phyloP scores from a whole-genome alignment of 768 basidiomycete genomes.

The Favolaschia claudopus region DNA sequence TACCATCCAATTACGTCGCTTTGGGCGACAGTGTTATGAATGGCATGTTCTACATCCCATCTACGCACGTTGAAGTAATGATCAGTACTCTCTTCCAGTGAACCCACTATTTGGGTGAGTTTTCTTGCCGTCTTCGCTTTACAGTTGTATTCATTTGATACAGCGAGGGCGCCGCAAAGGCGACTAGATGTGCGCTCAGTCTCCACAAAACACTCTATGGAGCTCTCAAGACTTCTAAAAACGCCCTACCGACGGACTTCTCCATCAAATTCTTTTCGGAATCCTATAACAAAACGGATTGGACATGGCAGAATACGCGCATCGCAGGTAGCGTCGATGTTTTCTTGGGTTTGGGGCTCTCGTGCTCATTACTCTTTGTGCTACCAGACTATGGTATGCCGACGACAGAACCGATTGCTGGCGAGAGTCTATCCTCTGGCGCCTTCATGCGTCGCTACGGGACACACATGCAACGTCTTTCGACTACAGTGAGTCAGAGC shows the following conservation, averaged over 20 bases:
- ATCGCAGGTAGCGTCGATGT: neutral
- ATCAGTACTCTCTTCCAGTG: constrained; percentile 3
- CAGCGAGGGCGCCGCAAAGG: constrained; percentile 22
- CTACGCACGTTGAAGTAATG: neutral
- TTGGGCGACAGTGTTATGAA: constrained; percentile 44
- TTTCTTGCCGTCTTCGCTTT: neutral
- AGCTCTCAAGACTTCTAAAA: neutral
- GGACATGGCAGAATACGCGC: constrained; percentile 24
- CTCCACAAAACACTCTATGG: constrained; percentile 9
- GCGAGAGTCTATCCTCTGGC: constrained; percentile 15
- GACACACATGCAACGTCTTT: constrained; percentile 12
- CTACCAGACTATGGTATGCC: constrained; percentile 17
- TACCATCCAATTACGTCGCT: constrained; percentile 43
- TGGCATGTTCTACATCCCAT: neutral
- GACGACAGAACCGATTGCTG: constrained; percentile 15
- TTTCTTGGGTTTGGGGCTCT: neutral
- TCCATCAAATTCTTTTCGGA: constrained; percentile 25
- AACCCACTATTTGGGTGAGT: constrained; percentile 23
- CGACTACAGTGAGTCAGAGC: constrained; percentile 2
- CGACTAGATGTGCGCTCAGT: constrained; percentile 5
- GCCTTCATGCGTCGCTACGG: constrained; percentile 8
- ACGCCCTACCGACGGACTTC: constrained; percentile 10
- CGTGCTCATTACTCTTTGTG: neutral
- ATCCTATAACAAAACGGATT: constrained; percentile 20
- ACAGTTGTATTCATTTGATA: neutral